phyloP scores from a whole-genome alignment of 768 basidiomycete genomes.

The Leucocoprinus leucothites region DNA sequence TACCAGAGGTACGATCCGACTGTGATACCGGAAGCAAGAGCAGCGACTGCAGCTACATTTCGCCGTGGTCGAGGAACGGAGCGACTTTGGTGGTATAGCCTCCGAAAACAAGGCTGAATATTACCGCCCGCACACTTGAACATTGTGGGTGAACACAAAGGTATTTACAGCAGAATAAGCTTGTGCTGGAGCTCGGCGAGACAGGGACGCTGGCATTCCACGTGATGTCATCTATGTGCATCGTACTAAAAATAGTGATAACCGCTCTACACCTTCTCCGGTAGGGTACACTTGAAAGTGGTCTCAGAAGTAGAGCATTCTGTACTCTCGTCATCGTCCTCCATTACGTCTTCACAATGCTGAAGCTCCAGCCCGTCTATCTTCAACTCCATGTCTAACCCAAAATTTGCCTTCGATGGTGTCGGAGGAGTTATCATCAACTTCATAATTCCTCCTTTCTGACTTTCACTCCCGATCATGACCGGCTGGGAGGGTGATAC shows the following conservation, averaged over 20 bases:
- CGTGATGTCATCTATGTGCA: background rate
- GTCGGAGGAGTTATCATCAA: slow-evolving; percentile 19
- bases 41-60: slow-evolving; percentile 17
- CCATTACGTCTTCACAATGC: slow-evolving; percentile 1
- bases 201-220: background rate
- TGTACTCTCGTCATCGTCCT: background rate
- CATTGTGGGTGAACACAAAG: slow-evolving; percentile 18
- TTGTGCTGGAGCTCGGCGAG: background rate
- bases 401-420: slow-evolving; percentile 13
- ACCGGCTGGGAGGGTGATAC: slow-evolving; percentile 13
- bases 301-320: background rate
- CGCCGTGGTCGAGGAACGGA: slow-evolving; percentile 17
- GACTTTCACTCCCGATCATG: slow-evolving; percentile 11
- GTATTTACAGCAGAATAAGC: background rate
- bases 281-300: background rate
- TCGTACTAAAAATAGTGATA: slow-evolving; percentile 1
- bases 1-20: slow-evolving; percentile 39
- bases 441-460: slow-evolving; percentile 7
- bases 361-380: background rate
- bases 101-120: slow-evolving; percentile 21
- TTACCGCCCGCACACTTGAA: slow-evolving; percentile 24
- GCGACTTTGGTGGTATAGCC: slow-evolving; percentile 22
- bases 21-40: slow-evolving; percentile 27
- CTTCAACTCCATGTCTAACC: background rate
- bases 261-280: background rate